Evolutionary conservation across 202 grass and related monocot species (phyloP), one percentile per base, ranked within the genome.

Genomic region (Eragrostis tef): DNA sequence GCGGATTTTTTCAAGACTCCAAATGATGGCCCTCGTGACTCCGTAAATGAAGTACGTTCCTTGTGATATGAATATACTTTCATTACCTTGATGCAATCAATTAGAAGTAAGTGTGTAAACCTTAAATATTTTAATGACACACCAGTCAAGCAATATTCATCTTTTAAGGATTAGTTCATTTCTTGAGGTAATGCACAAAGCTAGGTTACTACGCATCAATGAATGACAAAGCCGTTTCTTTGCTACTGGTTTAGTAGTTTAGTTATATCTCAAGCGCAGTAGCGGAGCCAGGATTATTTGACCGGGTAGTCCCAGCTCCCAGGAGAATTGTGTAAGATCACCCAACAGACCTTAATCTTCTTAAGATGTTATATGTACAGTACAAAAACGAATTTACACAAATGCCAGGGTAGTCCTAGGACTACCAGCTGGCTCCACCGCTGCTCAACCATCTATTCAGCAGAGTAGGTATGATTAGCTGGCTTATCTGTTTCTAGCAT

Each of bases 1-100:
- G 90, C 92, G 36, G 95, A 98, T 87, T 98, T 94, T 88, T 98
- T 98, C 84, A 89, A 81, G 75, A 75, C 86, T 78, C 64, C 84
- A 7, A 59, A 84, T 47, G 56, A 77, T 70, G 51, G 12, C 48
- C 0, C n/a, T 62, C 63, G 1, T 53, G 50, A 82, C 48, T 78
- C 53, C 41, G 34, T 61, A 21, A 83, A 86, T 84, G 84, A 74
- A 74, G 92, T 93, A 91, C 66, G 88, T 89, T 0, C 29, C 54
- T 59, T 78, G 26, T 61, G 4, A 73, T 78, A 77, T 56, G 0
- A 78, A 20, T 69, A 60, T 60, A 25, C 3, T 3, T 26, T 60
- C 3, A 26, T 60, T 60, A 60, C 3, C n/a, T 58, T 22, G n/a
- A 58, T 58, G 54, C 54, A 58, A 58, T 58, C 54, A 21, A 52